These are phyloP conservation scores for Cryptosporidium xiaoi DNA, from an alignment of 169 alveolate genomes.

Conservation along the genomic window DNA sequence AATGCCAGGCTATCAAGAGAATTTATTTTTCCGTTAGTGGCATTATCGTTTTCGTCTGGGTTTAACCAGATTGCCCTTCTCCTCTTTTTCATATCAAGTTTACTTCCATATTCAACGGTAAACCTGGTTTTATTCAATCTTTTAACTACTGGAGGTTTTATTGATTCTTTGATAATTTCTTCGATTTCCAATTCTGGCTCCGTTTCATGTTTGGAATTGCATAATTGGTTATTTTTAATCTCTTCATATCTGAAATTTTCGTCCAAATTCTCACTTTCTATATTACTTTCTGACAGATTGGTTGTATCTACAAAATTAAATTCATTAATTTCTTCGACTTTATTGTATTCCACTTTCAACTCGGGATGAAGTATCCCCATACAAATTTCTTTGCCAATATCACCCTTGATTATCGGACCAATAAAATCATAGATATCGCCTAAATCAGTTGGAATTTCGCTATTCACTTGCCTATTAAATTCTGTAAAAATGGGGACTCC, in stretches of 20 bases:
- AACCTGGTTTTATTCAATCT: background rate
- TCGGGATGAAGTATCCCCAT: slow-evolving; percentile 61
- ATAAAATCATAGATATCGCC: slow-evolving; percentile 21
- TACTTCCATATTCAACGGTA: background rate
- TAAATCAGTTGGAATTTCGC: background rate
- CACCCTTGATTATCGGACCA: slow-evolving; percentile 60
- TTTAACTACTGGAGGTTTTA: slow-evolving; percentile 7
- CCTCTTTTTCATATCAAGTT: background rate
- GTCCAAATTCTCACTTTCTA: background rate
- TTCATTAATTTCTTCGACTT: background rate
- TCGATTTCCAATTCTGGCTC: slow-evolving; percentile 7
- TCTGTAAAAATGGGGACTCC: slow-evolving; percentile 46
- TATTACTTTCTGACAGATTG: background rate
- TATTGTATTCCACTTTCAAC: background rate
- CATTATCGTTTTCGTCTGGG: background rate
- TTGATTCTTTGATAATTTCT: slow-evolving; percentile 39
- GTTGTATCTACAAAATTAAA: background rate
- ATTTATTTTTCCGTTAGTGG: slow-evolving; percentile 1
- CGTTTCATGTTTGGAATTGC: background rate
- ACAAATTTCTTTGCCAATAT: slow-evolving; percentile 31
- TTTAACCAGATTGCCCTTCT: slow-evolving; percentile 66
- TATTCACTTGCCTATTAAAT: slow-evolving; percentile 19
- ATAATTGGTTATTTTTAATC: background rate
- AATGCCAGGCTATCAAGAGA: slow-evolving; percentile 15
- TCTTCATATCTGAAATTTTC: background rate